Evolutionary conservation across 2,329 filamentous ascomycete species (phyloP).

Genomic region (Botrytis deweyae): DNA sequence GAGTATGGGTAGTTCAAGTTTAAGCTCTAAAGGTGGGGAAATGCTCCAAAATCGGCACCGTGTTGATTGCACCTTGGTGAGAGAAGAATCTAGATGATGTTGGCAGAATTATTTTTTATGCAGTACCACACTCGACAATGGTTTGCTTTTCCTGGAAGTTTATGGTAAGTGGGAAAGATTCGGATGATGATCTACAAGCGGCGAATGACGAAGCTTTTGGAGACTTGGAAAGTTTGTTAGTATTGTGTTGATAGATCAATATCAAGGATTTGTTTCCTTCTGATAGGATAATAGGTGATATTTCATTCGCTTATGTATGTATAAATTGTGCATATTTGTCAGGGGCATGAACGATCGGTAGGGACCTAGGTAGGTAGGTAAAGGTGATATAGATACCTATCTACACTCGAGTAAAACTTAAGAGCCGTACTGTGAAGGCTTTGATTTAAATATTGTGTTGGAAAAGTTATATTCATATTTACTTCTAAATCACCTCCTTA

Average conservation of each 20-base stretch:
- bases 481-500: neutral
- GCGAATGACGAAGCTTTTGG: slow-evolving; percentile 17
- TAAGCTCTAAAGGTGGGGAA: slow-evolving; percentile 22
- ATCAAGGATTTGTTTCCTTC: neutral
- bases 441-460: neutral
- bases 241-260: slow-evolving; percentile 1
- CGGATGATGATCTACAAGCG: slow-evolving; percentile 1
- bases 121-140: neutral
- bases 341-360: slow-evolving; percentile 1
- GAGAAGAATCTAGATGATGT: neutral
- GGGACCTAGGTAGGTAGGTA: neutral
- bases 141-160: neutral
- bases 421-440: neutral
- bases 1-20: slow-evolving; percentile 9
- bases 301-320: slow-evolving; percentile 17
- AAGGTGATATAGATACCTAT: neutral
- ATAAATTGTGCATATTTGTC: slow-evolving; percentile 11
- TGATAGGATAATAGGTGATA: neutral
- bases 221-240: neutral
- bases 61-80: neutral
- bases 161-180: slow-evolving; percentile 7
- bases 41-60: neutral
- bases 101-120: slow-evolving; percentile 3
- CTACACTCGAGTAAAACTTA: neutral
- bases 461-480: neutral